Percentiles rank a stretch among this genome's conserved stretches.
phyloP scores from a whole-genome alignment of 805 yeast species.

The Saturnispora mendoncae region DNA sequence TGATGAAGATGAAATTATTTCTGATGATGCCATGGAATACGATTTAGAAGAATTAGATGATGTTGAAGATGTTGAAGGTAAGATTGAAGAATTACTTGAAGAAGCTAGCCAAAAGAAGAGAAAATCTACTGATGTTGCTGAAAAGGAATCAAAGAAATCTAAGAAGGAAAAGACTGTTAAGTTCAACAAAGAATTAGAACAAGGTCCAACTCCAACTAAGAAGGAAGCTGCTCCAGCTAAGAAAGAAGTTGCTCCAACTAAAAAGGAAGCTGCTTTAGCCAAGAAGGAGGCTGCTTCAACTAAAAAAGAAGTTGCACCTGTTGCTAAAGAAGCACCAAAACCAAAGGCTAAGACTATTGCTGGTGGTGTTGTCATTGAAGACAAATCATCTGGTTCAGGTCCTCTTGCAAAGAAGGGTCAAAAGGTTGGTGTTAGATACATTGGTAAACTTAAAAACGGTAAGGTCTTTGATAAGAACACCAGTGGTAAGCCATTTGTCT shows the following conservation, averaged over 20 bases:
- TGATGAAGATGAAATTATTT: conserved; percentile 58
- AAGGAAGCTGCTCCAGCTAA: conserved; percentile 12
- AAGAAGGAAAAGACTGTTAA: conserved; percentile 65
- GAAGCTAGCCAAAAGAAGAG: conserved; percentile 38
- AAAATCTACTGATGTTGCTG: conserved; percentile 22
- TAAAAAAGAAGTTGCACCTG: conserved; percentile 19
- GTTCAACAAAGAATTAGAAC: conserved; percentile 85
- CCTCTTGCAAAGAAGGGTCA: conserved; percentile 79
- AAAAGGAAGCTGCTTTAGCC: conserved; percentile 21
- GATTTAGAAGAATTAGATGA: conserved; percentile 59
- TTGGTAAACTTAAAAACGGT: conserved; percentile 95
- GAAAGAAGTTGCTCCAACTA: conserved; percentile 23
- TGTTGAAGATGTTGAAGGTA: conserved; percentile 60
- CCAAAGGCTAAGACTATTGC: conserved; percentile 70
- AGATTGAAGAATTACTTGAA: conserved; percentile 66
- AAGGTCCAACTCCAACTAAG: conserved; percentile 62
- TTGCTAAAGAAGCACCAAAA: conserved; percentile 35
- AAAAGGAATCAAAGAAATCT: conserved; percentile 30
- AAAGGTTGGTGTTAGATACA: conserved; percentile 93
- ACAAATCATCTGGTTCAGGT: conserved; percentile 84
- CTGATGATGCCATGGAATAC: conserved; percentile 36
- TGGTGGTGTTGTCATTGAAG: conserved; percentile 93
- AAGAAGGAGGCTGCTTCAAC: conserved; percentile 14
- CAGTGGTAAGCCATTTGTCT: conserved; percentile 89
- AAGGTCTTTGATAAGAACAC: conserved; percentile 96